These are phyloP conservation scores for Microbotryum lychnidis-dioicae DNA, from an alignment of 1,284 basidiomycete genomes.

Conservation along the genomic window DNA sequence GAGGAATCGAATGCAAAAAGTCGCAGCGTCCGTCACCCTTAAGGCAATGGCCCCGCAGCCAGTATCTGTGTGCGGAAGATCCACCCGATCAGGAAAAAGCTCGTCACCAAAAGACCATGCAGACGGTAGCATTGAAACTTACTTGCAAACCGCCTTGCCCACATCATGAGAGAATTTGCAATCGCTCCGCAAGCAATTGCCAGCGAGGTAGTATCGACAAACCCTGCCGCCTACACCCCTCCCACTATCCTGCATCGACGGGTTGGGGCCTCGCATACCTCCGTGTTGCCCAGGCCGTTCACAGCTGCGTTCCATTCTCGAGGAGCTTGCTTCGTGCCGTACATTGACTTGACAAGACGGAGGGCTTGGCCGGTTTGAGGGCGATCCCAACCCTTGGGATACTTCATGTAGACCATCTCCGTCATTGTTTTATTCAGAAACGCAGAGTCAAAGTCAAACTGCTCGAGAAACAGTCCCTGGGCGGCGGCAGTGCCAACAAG, in stretches of 20 bases:
- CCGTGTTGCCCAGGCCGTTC: conserved; percentile 25
- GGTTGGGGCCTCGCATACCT: conserved; percentile 27
- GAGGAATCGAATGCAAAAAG: conserved; percentile 28
- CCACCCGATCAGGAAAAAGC: not conserved
- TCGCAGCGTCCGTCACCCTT: conserved; percentile 62
- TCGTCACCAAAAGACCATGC: not conserved
- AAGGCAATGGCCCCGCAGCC: conserved; percentile 91
- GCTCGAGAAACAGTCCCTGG: too few relatives aligned
- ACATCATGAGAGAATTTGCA: conserved; percentile 67
- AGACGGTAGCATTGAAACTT: conserved; percentile 32
- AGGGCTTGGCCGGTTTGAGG: too few relatives aligned
- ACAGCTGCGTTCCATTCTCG: too few relatives aligned
- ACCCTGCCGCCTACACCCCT: conserved; percentile 46
- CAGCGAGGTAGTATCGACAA: conserved; percentile 91
- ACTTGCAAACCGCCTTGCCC: conserved; percentile 52
- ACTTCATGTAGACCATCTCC: too few relatives aligned
- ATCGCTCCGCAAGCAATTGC: conserved; percentile 89
- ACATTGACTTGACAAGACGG: too few relatives aligned
- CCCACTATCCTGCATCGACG: conserved; percentile 18
- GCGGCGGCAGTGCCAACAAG: too few relatives aligned
- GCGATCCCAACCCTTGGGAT: too few relatives aligned
- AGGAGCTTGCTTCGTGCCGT: too few relatives aligned
- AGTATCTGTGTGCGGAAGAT: conserved; percentile 64
- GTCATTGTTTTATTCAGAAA: too few relatives aligned
- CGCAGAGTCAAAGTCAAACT: too few relatives aligned